Evolutionary conservation across 805 yeast species (phyloP), one percentile per base, ranked within the genome.

Genomic region (Lipomyces kockii): DNA sequence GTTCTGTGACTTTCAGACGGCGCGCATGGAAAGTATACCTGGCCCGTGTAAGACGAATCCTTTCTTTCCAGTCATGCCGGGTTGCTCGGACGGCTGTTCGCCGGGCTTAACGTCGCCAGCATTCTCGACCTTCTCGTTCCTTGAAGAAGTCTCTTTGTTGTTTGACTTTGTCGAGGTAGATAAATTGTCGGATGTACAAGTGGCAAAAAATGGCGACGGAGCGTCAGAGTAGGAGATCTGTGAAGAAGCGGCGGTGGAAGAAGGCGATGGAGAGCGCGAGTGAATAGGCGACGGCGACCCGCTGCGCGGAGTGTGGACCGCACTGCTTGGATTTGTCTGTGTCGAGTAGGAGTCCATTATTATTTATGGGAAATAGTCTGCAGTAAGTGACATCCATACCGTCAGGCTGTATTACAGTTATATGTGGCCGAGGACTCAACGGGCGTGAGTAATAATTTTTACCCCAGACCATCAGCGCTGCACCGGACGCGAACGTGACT

Each of bases 21-120:
- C 11, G 37, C 8, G 27, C 12, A 11, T 8, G 20, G 51, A 43
- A 17, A 35, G 27, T 60, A 32, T 61, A 65, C 68, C 68, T 17
- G 69, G 69, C 5, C 63, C 69, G 46, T 58, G 59, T 34, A 65
- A 57, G n/a, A 61, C 49, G 34, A 62, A 62, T 6, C 61, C 39
- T 25, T 62, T 43, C n/a, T 17, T 51, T 22, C 43, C 62, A 3
- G 61, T 20, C 22, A 58, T 5, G 46, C 17, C 20, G 11, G 2
- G 11, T 12, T 34, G 5, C 11, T 22, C n/a, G 20, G 11, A 20
- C 37, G 43, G 58, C 58, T 54, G 34, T 20, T 53, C 35, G 17
- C 57, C 46, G 1, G 46, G 17, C 27, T 32, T 32, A 22, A 6
- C 59, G 34, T 52, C 12, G 8, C 3, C 55, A 6, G n/a, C 9